Evolutionary conservation across 306 rosid species (phyloP).

Genomic region (Cucumis cinereus): DNA sequence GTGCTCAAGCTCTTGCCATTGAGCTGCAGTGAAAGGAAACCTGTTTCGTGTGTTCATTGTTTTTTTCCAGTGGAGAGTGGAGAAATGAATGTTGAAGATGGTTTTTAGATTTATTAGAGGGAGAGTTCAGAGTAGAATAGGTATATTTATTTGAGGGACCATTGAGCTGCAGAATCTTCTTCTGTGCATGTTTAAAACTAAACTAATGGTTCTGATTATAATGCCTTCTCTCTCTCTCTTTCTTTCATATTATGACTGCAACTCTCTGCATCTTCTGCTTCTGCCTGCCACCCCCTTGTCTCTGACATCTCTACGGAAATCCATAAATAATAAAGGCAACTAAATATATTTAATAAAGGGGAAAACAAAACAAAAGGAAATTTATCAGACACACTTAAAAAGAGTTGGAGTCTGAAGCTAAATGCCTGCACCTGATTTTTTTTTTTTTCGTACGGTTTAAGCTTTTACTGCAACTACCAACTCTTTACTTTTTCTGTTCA

Average conservation of each 20-base stretch:
- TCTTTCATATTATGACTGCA: conserved; percentile 55
- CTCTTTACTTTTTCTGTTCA: conserved; percentile 65
- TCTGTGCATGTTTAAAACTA: conserved; percentile 50
- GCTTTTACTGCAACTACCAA: conserved; percentile 77
- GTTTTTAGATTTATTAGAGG: background rate
- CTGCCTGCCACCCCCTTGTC: conserved; percentile 65
- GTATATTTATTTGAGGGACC: conserved; percentile 92
- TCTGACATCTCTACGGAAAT: conserved; percentile 89
- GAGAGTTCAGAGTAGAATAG: conserved; percentile 24
- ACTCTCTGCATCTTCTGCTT: conserved; percentile 51
- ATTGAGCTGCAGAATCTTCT: conserved; percentile 87
- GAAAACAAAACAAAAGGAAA: conserved; percentile 27
- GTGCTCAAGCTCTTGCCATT: conserved; percentile 99
- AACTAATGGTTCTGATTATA: conserved; percentile 82
- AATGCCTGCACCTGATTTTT: conserved; percentile 25
- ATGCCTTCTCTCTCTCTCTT: conserved; percentile 30
- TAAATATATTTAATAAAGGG: background rate
- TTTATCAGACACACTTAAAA: conserved; percentile 8
- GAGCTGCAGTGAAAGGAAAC: conserved; percentile 80
- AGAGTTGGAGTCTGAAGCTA: conserved; percentile 35
- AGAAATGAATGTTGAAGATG: background rate
- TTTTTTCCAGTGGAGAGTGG: background rate
- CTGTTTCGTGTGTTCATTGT: conserved; percentile 49
- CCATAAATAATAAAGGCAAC: conserved; percentile 45
- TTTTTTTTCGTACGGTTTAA: conserved; percentile 37